These are phyloP conservation scores for Xanthoconium stramineum DNA, from an alignment of 768 basidiomycete species.

Conservation along the genomic window DNA sequence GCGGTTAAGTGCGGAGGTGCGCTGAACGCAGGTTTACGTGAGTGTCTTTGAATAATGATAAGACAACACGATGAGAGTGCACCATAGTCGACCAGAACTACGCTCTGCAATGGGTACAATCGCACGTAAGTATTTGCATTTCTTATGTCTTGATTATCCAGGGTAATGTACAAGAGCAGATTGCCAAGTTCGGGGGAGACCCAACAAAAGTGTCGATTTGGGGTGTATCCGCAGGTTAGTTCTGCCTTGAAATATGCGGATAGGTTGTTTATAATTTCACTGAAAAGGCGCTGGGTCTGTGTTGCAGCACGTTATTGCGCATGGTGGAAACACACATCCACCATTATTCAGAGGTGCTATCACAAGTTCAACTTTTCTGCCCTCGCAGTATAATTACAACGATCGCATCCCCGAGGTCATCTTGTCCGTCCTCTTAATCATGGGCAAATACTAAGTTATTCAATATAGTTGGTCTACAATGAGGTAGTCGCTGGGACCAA, in stretches of 20 bases:
- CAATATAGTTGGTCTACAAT: neutral
- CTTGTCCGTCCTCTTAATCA: neutral
- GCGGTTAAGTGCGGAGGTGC: neutral
- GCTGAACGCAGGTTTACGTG: slow-evolving; percentile 6
- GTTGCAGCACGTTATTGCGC: slow-evolving; percentile 6
- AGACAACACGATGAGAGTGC: neutral
- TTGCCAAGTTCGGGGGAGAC: slow-evolving; percentile 3
- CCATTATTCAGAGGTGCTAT: slow-evolving; percentile 7
- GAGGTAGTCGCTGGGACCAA: neutral
- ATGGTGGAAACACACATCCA: slow-evolving; percentile 4
- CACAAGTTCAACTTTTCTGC: slow-evolving; percentile 4
- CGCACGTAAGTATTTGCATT: neutral
- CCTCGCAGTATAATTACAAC: slow-evolving; percentile 4
- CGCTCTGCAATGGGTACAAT: slow-evolving; percentile 6
- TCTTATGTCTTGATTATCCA: neutral
- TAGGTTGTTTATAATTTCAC: neutral
- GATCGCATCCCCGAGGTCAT: slow-evolving; percentile 1
- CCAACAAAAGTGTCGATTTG: slow-evolving; percentile 3
- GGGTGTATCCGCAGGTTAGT: slow-evolving; percentile 7
- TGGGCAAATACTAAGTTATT: neutral
- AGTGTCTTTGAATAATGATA: neutral
- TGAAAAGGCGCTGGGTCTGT: slow-evolving; percentile 6
- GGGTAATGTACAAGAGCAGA: neutral
- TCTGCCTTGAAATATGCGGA: neutral
- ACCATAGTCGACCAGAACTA: slow-evolving; percentile 2